Conservation (phyloP, 352 stramenopile genomes). For the Phytopythium helicoides region DNA sequence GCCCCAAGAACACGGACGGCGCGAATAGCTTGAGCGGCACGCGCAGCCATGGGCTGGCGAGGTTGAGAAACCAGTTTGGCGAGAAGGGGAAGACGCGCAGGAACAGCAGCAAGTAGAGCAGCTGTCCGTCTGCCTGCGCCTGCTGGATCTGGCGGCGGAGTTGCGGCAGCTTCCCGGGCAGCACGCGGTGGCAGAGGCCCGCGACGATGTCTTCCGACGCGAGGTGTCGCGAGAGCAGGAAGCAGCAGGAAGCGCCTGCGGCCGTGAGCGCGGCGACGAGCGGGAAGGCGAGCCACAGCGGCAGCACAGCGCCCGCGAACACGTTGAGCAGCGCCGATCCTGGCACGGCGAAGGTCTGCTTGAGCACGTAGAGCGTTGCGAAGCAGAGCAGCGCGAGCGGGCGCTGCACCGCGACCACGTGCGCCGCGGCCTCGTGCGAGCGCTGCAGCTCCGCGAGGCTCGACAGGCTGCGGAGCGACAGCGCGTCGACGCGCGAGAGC, state of each 20-base stretch:
- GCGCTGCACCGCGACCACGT: constrained; percentile 61
- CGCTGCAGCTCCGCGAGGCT: constrained; percentile 59
- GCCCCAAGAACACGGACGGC: constrained; percentile 54
- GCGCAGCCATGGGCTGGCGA: constrained; percentile 74
- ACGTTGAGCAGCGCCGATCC: constrained; percentile 75
- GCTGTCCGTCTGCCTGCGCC: constrained; percentile 34
- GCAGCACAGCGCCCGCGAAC: constrained; percentile 65
- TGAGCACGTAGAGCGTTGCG: constrained; percentile 72
- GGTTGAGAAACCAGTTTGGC: constrained; percentile 85
- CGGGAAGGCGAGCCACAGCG: constrained; percentile 61
- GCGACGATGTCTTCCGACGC: constrained; percentile 57
- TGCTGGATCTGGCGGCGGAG: constrained; percentile 55
- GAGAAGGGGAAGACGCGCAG: constrained; percentile 81
- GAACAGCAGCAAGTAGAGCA: constrained; percentile 71
- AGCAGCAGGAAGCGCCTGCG: constrained; percentile 70
- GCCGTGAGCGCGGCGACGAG: constrained; percentile 63
- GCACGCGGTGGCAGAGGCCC: constrained; percentile 52
- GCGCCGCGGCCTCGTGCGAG: constrained; percentile 55
- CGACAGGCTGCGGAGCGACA: constrained; percentile 58
- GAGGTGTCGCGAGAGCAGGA: constrained; percentile 61
- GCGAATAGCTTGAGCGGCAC: constrained; percentile 70
- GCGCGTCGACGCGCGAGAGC: constrained; percentile 46
- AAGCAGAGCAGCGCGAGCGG: constrained; percentile 68
- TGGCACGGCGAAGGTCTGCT: constrained; percentile 86
- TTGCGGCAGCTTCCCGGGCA: constrained; percentile 54